Conservation (phyloP, 306 rosid genomes). For the Casuarina equisetifolia region DNA sequence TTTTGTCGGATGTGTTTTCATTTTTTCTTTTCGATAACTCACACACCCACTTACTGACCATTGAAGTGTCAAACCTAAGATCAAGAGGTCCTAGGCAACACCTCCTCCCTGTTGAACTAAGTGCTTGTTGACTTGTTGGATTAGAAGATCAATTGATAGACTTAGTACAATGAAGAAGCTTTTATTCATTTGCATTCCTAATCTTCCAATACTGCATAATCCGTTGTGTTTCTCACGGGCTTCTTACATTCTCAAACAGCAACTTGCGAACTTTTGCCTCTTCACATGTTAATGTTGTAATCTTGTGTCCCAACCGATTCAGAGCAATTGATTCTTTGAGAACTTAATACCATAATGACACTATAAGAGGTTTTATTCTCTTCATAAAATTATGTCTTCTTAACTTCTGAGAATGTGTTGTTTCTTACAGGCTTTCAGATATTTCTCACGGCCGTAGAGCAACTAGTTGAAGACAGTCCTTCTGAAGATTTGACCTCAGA, state of each 20-base stretch:
- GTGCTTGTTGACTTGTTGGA: not conserved
- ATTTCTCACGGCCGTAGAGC: conserved; percentile 63
- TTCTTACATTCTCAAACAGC: not conserved
- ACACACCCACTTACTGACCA: too few species aligned
- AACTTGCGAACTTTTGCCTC: not conserved
- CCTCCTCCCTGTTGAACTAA: too few species aligned
- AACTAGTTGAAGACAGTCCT: conserved; percentile 46
- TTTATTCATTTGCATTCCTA: not conserved
- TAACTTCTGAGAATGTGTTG: not conserved
- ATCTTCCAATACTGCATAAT: not conserved
- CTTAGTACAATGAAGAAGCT: not conserved
- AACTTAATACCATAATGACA: not conserved
- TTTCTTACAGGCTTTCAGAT: conserved; percentile 76
- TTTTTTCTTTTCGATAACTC: too few species aligned
- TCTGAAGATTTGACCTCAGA: conserved; percentile 50
- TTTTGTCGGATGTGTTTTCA: too few species aligned
- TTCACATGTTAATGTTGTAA: not conserved
- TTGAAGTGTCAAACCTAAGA: too few species aligned
- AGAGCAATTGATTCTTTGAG: not conserved
- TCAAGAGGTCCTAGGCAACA: too few species aligned
- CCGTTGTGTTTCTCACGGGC: not conserved
- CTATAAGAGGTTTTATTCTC: not conserved
- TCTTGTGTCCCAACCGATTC: not conserved
- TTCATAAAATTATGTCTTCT: not conserved
- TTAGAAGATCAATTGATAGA: not conserved